Conservation (phyloP, 2,329 filamentous ascomycete species). For the Aspergillus viridinutans region DNA sequence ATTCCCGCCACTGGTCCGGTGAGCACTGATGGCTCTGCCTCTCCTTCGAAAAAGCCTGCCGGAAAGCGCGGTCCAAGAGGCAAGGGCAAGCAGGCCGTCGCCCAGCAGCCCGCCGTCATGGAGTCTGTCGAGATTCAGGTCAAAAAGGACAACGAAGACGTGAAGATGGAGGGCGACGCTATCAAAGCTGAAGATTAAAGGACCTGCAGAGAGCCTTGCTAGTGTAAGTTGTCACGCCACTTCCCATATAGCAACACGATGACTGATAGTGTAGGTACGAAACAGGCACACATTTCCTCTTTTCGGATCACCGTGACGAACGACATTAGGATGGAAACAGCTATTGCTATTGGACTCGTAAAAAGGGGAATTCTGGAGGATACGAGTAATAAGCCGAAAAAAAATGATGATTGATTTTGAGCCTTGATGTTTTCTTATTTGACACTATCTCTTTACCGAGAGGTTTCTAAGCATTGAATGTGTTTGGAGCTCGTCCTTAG, state of each 20-base stretch:
- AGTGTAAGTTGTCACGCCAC: neutral
- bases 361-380: neutral
- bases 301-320: neutral
- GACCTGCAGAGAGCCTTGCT: neutral
- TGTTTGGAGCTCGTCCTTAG: neutral
- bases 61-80: neutral
- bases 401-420: neutral
- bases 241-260: neutral
- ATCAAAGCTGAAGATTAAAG: neutral
- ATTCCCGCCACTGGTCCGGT: slow-evolving; percentile 12
- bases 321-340: neutral
- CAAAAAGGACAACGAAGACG: neutral
- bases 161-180: neutral
- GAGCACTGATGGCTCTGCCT: neutral
- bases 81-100: neutral
- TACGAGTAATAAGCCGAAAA: neutral
- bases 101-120: neutral
- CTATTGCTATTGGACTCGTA: neutral
- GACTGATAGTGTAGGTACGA: neutral
- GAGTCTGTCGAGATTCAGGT: neutral
- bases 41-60: neutral
- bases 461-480: neutral
- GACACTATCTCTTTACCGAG: neutral
- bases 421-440: neutral
- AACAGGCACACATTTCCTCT: neutral